phyloP scores from a whole-genome alignment of 176 grass and related monocot genomes.

The Triticum dicoccoides region DNA sequence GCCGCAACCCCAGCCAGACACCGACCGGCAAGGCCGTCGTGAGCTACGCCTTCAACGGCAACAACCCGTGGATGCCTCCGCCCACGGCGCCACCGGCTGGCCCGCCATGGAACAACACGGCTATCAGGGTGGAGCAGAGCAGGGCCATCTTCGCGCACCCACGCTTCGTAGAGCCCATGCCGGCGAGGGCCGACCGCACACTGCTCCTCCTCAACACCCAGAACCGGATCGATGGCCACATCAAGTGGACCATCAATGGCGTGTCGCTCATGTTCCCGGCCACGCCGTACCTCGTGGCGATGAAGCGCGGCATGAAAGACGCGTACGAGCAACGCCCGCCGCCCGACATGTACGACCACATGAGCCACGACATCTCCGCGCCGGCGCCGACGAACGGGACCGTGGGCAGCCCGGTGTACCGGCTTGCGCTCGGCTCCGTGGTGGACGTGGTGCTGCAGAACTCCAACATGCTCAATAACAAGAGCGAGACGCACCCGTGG shows the following conservation, averaged over 20 bases:
- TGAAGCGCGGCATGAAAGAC: constrained; percentile 28
- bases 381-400: constrained; percentile 37
- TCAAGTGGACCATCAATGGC: constrained; percentile 66
- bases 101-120: constrained; percentile 53
- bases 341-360: constrained; percentile 46
- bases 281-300: constrained; percentile 62
- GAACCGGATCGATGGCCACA: constrained; percentile 27
- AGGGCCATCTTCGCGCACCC: constrained; percentile 35
- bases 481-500: constrained; percentile 73
- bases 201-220: constrained; percentile 68
- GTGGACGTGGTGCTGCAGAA: constrained; percentile 84
- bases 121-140: constrained; percentile 43
- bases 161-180: constrained; percentile 17
- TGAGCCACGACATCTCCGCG: constrained; percentile 23
- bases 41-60: constrained; percentile 34
- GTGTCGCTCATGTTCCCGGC: constrained; percentile 50
- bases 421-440: constrained; percentile 42
- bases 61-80: constrained; percentile 3
- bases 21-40: constrained; percentile 46
- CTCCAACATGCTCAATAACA: constrained; percentile 26
- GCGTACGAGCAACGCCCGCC: constrained; percentile 39
- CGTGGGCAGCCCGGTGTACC: constrained; percentile 41
- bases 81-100: constrained; percentile 14
- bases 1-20: constrained; percentile 30
- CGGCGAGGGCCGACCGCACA: constrained; percentile 31